These are phyloP conservation scores for Lotus japonicus DNA, from an alignment of 306 rosid genomes.

Conservation along the genomic window DNA sequence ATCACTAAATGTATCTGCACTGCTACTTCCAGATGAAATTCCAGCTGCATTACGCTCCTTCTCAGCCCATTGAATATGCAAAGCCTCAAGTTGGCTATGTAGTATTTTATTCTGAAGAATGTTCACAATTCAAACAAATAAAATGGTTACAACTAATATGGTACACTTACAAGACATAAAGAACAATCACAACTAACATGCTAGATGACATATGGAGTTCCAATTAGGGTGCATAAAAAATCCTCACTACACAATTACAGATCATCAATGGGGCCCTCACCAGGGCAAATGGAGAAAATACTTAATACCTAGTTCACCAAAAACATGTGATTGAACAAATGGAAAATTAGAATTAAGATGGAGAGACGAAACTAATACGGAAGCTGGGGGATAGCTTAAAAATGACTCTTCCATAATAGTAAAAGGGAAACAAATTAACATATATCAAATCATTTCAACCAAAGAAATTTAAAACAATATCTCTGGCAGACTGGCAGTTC, in stretches of 20 bases:
- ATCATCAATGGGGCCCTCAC: not conserved
- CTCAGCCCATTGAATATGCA: slow-evolving; percentile 88
- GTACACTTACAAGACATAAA: not conserved
- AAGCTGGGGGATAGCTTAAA: not conserved
- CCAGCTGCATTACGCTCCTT: slow-evolving; percentile 71
- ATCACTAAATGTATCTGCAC: slow-evolving; percentile 40
- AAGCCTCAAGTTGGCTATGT: slow-evolving; percentile 81
- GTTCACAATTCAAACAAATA: not conserved
- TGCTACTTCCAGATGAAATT: slow-evolving; percentile 41
- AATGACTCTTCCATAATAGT: not conserved
- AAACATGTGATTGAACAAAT: not conserved
- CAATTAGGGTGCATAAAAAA: not conserved
- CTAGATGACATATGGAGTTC: not conserved
- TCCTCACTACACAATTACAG: not conserved
- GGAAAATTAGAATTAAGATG: not conserved
- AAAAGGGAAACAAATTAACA: not conserved
- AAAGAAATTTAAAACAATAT: not conserved
- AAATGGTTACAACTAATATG: not conserved
- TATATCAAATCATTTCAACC: not conserved
- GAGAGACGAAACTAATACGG: not conserved
- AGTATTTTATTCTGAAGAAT: slow-evolving; percentile 75
- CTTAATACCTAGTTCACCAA: not conserved
- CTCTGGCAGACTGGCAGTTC: not conserved
- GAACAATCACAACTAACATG: not conserved
- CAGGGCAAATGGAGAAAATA: not conserved